Base-by-base conservation (phyloP, 345 rosid genomes). In the Rhodamnia argentea region DNA sequence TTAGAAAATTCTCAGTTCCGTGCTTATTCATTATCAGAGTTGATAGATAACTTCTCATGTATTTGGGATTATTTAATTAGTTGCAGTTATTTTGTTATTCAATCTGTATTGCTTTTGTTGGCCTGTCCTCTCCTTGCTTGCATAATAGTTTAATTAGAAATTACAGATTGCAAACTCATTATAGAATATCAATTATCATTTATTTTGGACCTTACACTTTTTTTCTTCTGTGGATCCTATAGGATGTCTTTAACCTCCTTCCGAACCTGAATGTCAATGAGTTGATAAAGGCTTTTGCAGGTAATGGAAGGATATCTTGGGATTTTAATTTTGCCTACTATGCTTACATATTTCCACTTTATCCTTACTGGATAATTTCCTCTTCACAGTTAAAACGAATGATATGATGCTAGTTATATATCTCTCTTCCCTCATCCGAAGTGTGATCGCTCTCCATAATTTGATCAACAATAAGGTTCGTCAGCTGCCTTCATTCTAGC, bases 181-280 rank as follows among this genome's bases (percentile, higher is more conserved):
- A 18, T 70, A 22, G 26, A 70, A 70, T 70, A 37, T 70, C 81
- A 70, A 23, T 23, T 8, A 82, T 47, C 18, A 40, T 32, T 57
- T 44, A 4, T 15, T 52, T 27, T 4, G 1, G 82, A 14, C 84
- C 52, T 18, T 20, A 84, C 55, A 26, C 26, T 15, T 74, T 27
- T 26, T 78, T 37, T 12, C 40, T 84, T 55, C 52, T 76, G 26
- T 83, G 52, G 44, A 5, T 83, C 42, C 29, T 84, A 23, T 78
- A 97, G 98, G 99, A 97, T 88, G 98, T 94, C 85, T 96, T 97
- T 92, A 96, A 95, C 94, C 92, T 96, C 74, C 94, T 95, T 58
- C 99, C 99, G 5, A 96, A 94, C 88, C 94, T 95, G 82, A 95
- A 95, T 52, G 95, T 94, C 27, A 84, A 88, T 42, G 98, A 95